phyloP scores from a whole-genome alignment of 108 stramenopile species.

The Seminavis robusta region DNA sequence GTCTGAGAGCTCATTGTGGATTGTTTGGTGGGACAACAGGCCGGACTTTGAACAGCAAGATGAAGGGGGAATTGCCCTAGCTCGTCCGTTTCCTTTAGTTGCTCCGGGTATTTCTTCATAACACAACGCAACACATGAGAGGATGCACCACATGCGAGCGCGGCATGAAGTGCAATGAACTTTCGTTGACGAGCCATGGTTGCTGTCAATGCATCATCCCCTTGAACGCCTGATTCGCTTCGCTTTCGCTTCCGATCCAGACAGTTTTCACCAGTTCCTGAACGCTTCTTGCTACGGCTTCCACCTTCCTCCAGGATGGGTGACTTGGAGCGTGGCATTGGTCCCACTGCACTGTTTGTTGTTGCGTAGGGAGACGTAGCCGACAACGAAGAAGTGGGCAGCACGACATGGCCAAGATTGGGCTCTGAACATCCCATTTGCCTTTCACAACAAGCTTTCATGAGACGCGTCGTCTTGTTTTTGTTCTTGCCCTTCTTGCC shows the following conservation, averaged over 20 bases:
- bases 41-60: slow-evolving; percentile 15
- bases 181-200: background rate
- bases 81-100: slow-evolving; percentile 17
- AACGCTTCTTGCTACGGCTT: slow-evolving; percentile 12
- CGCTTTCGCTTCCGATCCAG: too few relatives aligned
- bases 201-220: background rate
- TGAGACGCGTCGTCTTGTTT: background rate
- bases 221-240: background rate
- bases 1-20: background rate
- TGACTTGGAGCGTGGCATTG: slow-evolving; percentile 27
- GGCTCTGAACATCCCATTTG: background rate
- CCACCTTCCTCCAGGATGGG: slow-evolving; percentile 10
- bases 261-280: background rate
- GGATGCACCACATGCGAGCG: slow-evolving; percentile 27
- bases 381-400: background rate
- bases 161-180: slow-evolving; percentile 46
- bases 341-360: background rate
- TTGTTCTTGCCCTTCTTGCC: background rate
- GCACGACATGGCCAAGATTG: background rate
- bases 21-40: background rate
- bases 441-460: background rate
- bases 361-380: background rate
- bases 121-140: slow-evolving; percentile 24
- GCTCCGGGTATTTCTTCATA: slow-evolving; percentile 15
- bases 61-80: slow-evolving; percentile 31